A percentile compares a stretch with the other conserved stretches of the same genome.
These are phyloP conservation scores for Myxozyma nipponensis DNA, from an alignment of 805 yeast genomes.

Conservation along the genomic window DNA sequence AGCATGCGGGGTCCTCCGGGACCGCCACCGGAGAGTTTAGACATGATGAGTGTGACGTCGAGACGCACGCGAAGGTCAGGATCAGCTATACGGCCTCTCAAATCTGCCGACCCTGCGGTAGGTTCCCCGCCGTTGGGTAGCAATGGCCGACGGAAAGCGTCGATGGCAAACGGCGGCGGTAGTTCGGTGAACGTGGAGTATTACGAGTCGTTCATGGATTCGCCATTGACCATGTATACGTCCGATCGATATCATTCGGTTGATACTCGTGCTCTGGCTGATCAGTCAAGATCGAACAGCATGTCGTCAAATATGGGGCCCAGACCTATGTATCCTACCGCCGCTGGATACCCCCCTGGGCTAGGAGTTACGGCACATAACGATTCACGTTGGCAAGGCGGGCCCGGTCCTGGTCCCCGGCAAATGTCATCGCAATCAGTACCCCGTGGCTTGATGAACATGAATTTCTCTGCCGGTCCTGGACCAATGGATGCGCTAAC, in stretches of 20 bases:
- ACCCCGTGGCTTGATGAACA: conserved; percentile 3
- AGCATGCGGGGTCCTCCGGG: neutral
- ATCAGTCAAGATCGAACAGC: conserved; percentile 26
- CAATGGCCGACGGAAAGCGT: neutral
- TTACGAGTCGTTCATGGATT: conserved; percentile 20
- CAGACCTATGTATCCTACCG: conserved; percentile 15
- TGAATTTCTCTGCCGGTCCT: conserved; percentile 21
- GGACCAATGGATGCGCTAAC: conserved; percentile 24
- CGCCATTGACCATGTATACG: conserved; percentile 20
- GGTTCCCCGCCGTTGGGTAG: neutral
- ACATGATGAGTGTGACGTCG: conserved; percentile 23
- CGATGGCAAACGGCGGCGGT: neutral
- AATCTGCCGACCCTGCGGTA: neutral
- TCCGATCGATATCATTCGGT: conserved; percentile 24
- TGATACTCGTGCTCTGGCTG: conserved; percentile 20
- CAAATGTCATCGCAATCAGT: conserved; percentile 7
- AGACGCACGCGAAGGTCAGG: conserved; percentile 19
- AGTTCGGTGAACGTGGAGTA: conserved; percentile 8
- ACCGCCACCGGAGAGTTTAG: conserved; percentile 13
- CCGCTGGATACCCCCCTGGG: neutral
- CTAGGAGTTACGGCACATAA: neutral
- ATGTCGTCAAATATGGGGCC: conserved; percentile 14
- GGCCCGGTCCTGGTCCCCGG: conserved; percentile 8
- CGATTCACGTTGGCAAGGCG: neutral
- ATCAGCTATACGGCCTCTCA: conserved; percentile 2